phyloP scores from a whole-genome alignment of 163 green algal genomes.

The Chlamydomonas reinhardtii region DNA sequence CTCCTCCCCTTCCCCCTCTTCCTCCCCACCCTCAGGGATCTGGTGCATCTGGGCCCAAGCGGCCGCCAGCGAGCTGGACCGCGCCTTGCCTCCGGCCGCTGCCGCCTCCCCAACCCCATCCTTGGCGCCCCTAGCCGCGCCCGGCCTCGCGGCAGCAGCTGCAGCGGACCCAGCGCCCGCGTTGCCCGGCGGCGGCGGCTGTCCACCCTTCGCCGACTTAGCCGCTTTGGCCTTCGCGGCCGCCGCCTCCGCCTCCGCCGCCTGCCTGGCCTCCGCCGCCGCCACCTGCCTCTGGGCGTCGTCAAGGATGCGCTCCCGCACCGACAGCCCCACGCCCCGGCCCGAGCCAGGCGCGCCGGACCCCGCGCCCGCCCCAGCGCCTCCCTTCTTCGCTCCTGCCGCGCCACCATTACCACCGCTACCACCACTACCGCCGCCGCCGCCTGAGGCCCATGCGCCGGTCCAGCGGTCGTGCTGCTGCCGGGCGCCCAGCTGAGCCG shows the following conservation, averaged over 20 bases:
- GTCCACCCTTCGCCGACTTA: not conserved
- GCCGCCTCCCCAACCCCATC: too few species aligned
- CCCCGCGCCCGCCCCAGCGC: too few species aligned
- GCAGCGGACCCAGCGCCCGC: too few species aligned
- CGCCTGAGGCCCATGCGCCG: not conserved
- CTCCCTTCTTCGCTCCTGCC: not conserved
- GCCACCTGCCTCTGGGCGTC: not conserved
- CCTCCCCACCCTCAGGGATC: too few species aligned
- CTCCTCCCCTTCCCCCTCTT: too few species aligned
- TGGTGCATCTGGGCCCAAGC: too few species aligned
- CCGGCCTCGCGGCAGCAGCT: too few species aligned
- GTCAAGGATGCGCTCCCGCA: not conserved
- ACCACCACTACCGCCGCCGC: not conserved
- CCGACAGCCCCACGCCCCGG: not conserved
- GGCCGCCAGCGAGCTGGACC: too few species aligned
- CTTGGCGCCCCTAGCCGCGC: too few species aligned
- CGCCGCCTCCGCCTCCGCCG: not conserved
- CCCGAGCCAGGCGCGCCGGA: not conserved
- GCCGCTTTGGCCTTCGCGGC: not conserved
- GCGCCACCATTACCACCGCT: not conserved
- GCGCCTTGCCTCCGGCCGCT: too few species aligned
- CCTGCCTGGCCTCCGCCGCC: too few species aligned
- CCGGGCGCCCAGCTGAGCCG: not conserved
- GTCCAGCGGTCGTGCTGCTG: conserved; percentile 7
- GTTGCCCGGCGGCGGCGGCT: too few species aligned